A percentile compares a stretch with the other conserved stretches of the same genome.
These are phyloP conservation scores for Torrubiella hemipterigena DNA, from an alignment of 2,329 filamentous ascomycete species.

Conservation along the genomic window DNA sequence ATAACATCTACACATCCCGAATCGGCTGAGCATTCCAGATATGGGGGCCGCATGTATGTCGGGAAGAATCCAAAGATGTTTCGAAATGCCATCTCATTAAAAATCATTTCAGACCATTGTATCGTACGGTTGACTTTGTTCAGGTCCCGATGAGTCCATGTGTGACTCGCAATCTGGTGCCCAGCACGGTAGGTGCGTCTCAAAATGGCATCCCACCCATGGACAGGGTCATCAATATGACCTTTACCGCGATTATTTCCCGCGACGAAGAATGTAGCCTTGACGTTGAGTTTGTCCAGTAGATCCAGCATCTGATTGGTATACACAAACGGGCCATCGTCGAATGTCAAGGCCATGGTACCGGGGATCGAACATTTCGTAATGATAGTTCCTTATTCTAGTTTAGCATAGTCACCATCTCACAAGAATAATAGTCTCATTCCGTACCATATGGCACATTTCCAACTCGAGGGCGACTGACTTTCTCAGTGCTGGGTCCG, in stretches of 20 bases:
- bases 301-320: constrained; percentile 28
- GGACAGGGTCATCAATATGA: constrained; percentile 24
- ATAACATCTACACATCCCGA: constrained; percentile 27
- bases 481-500: constrained; percentile 17
- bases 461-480: constrained; percentile 19
- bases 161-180: constrained; percentile 35
- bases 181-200: constrained; percentile 26
- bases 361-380: constrained; percentile 22
- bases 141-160: constrained; percentile 34
- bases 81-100: constrained; percentile 31
- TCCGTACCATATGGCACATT: constrained; percentile 24
- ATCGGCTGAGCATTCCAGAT: constrained; percentile 25
- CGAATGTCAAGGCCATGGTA: constrained; percentile 31
- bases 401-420: background rate
- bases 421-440: constrained; percentile 10
- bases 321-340: constrained; percentile 32
- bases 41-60: constrained; percentile 32
- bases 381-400: constrained; percentile 17
- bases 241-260: constrained; percentile 28
- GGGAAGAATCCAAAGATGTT: constrained; percentile 28
- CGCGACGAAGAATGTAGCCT: constrained; percentile 29
- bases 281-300: constrained; percentile 16
- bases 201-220: constrained; percentile 23
- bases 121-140: constrained; percentile 19
- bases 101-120: constrained; percentile 25